A percentile compares a stretch with the other conserved stretches of the same genome.
phyloP scores from a whole-genome alignment of 2,329 filamentous ascomycete species.

The Cladosporium austrohemisphaericum region DNA sequence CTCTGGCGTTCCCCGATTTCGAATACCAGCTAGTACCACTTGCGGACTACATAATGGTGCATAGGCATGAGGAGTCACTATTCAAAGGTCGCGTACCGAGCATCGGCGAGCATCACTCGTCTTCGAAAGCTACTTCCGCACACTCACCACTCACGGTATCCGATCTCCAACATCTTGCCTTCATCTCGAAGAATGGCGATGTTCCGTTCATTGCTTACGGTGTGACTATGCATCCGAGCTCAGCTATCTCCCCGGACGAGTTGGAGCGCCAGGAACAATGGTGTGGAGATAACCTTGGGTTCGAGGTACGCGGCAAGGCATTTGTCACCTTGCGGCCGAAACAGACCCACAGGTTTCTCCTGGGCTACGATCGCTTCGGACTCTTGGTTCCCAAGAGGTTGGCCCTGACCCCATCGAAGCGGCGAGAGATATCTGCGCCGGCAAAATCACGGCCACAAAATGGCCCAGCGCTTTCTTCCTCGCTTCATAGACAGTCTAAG shows the following conservation, averaged over 20 bases:
- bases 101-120: slow-evolving; percentile 1
- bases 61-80: slow-evolving; percentile 2
- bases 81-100: slow-evolving; percentile 2
- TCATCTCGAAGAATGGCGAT: slow-evolving; percentile 1
- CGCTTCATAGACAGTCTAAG: neutral
- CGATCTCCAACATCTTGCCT: neutral
- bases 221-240: neutral
- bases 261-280: slow-evolving; percentile 2
- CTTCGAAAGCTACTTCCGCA: slow-evolving; percentile 1
- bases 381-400: neutral
- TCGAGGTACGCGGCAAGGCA: slow-evolving; percentile 3
- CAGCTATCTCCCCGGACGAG: neutral
- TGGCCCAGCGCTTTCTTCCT: neutral
- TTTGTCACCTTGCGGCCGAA: neutral
- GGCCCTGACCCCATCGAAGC: neutral
- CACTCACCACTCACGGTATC: slow-evolving; percentile 1
- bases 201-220: neutral
- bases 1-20: slow-evolving; percentile 1
- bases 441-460: neutral
- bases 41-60: neutral
- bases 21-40: slow-evolving; percentile 2
- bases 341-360: neutral
- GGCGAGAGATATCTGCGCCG: neutral
- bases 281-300: neutral
- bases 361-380: slow-evolving; percentile 4